A percentile compares a stretch with the other conserved stretches of the same genome.
Evolutionary conservation across 2,329 filamentous ascomycete genomes (phyloP).

Genomic region (Hymenotorrendiella dingleyae): DNA sequence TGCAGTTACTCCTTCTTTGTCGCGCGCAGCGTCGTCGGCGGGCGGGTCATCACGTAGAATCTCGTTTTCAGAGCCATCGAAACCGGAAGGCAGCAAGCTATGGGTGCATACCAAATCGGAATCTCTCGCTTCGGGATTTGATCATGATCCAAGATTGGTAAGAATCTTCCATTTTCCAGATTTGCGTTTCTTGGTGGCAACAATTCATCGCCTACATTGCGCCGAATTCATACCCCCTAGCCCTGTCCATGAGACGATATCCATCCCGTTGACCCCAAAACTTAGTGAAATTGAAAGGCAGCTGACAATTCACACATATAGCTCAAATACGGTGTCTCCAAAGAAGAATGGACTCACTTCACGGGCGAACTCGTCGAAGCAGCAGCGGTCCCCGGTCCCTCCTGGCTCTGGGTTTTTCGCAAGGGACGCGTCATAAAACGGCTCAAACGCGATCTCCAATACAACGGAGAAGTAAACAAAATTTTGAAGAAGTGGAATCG

Average conservation of each 20-base stretch:
- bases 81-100: neutral
- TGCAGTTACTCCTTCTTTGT: neutral
- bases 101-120: neutral
- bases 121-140: neutral
- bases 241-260: too few relatives aligned
- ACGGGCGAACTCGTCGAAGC: neutral
- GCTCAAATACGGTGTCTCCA: neutral
- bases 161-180: too few relatives aligned
- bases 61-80: neutral
- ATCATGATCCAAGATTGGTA: neutral
- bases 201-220: too few relatives aligned
- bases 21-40: neutral
- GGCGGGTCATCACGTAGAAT: neutral
- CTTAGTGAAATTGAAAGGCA: too few relatives aligned
- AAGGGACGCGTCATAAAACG: constrained; percentile 1
- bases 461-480: neutral
- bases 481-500: constrained; percentile 1
- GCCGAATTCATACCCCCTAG: too few relatives aligned
- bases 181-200: too few relatives aligned
- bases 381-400: neutral
- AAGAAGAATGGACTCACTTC: constrained; percentile 1
- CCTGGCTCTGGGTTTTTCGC: neutral
- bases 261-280: too few relatives aligned
- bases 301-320: too few relatives aligned
- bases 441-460: neutral